Evolutionary conservation across 1,284 basidiomycete genomes (phyloP).

Genomic region (Ustilago crameri): DNA sequence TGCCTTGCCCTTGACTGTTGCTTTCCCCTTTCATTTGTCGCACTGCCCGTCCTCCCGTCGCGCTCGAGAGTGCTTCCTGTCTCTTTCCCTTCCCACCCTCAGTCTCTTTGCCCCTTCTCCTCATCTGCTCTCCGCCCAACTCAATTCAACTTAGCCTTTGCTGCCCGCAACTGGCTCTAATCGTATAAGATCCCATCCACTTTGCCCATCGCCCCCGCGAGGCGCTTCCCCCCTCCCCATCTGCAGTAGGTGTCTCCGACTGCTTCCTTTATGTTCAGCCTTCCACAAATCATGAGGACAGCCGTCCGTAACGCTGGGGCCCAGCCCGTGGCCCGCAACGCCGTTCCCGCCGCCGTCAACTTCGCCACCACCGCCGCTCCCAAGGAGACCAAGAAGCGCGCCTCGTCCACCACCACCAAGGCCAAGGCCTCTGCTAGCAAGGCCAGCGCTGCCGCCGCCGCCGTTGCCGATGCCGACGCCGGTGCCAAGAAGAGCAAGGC

Average conservation of each 20-base stretch:
- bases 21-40: conserved; percentile 17
- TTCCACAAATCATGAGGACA: conserved; percentile 39
- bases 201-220: conserved; percentile 15
- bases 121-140: neutral
- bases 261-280: conserved; percentile 40
- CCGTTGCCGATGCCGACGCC: conserved; percentile 18
- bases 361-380: conserved; percentile 34
- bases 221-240: conserved; percentile 22
- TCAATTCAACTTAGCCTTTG: neutral
- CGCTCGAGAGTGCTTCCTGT: neutral
- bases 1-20: neutral
- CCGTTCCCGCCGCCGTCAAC: conserved; percentile 32
- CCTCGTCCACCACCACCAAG: conserved; percentile 46
- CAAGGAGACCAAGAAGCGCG: conserved; percentile 48
- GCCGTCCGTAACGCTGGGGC: conserved; percentile 36
- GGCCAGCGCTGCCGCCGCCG: conserved; percentile 16
- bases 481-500: conserved; percentile 40
- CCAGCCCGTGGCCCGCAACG: conserved; percentile 36
- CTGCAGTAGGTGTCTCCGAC: conserved; percentile 26
- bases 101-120: conserved; percentile 1
- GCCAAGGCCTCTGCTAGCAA: conserved; percentile 33
- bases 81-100: conserved; percentile 2
- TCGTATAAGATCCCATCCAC: conserved; percentile 32
- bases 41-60: neutral
- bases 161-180: conserved; percentile 11